Percentiles rank a stretch among this genome's conserved stretches.
Conservation (phyloP, 441 rosid genomes). For the Pelargonium myrrhifolium region DNA sequence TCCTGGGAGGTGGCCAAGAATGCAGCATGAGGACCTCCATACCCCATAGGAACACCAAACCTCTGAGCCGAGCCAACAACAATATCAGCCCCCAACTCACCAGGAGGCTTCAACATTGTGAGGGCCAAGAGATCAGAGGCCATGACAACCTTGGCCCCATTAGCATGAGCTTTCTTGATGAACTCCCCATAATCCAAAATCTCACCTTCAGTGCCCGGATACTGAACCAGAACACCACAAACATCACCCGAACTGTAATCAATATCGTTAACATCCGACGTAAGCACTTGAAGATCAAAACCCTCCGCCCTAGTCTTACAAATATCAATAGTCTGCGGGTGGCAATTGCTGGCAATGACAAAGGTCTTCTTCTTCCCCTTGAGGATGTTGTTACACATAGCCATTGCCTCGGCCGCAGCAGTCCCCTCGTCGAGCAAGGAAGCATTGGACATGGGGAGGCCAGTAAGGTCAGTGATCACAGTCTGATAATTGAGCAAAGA, state of each 20-base stretch:
- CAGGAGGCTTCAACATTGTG: conserved; percentile 95
- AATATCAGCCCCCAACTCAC: conserved; percentile 88
- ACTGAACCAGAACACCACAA: conserved; percentile 95
- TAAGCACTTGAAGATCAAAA: conserved; percentile 65
- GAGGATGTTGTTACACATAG: conserved; percentile 84
- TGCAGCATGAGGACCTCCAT: conserved; percentile 97
- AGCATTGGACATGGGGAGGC: conserved; percentile 89
- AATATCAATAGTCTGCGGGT: conserved; percentile 86
- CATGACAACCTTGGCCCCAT: conserved; percentile 95
- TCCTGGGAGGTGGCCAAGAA: conserved; percentile 95
- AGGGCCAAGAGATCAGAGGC: conserved; percentile 84
- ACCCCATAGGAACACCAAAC: conserved; percentile 97
- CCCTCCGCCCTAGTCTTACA: conserved; percentile 92
- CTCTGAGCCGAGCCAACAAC: conserved; percentile 94
- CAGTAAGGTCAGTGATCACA: conserved; percentile 77
- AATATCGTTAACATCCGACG: conserved; percentile 63
- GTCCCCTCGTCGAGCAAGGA: conserved; percentile 93
- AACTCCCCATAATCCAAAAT: conserved; percentile 80
- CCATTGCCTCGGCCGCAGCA: conserved; percentile 97
- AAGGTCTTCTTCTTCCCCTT: conserved; percentile 93
- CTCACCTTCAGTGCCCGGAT: conserved; percentile 93
- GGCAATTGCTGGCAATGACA: conserved; percentile 73
- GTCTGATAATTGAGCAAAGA: conserved; percentile 87
- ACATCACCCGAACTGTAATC: conserved; percentile 75
- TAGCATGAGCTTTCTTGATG: conserved; percentile 76